Base-by-base conservation (phyloP, 441 rosid species). In the Adansonia grandidieri region DNA sequence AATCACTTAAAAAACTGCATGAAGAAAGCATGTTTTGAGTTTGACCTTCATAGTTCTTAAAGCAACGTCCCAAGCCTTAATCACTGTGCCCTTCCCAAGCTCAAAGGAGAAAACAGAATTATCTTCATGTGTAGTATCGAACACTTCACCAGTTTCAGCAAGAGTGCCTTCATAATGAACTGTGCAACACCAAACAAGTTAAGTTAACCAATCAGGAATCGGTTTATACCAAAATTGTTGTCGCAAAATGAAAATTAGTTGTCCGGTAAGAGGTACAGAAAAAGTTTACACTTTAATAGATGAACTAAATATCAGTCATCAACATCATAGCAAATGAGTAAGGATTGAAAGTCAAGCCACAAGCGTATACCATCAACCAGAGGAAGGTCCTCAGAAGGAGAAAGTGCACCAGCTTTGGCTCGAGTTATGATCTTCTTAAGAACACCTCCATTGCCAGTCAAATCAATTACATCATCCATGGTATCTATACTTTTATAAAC, bases 101-200 rank as follows among this genome's bases (percentile, higher is more conserved):
- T 94, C 98, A 84, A 96, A 96, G 0, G 98, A 91, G 84, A 96
- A 94, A 9, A 93, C 71, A 1, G 93, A 87, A 76, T 96, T 96
- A 88, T 96, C 98, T 81, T 91, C 96, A 0, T 82, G 96, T 42
- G 99, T 91, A 0, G 93, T 90, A 79, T 96, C 97, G 57, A 96
- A 96, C 28, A 94, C 94, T 77, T 92, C 94, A 28, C 91, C 97
- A 54, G 89, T 94, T 84, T 92, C 97, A 65, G 92, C 97, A 74
- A 94, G 88, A 3, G 82, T 88, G 51, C 97, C 98, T 87, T 94
- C 97, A 63, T 96, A 96, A 75, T 90, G 98, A 85, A 96, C 99
- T 94, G 85, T 66, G 54, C 78, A 63, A 80, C 71, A 77, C 6
- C 63, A 75, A 66, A 63, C 42, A 64, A 63, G 42, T 20, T 42